Conservation (phyloP, 2,329 filamentous ascomycete genomes). For the Beauveria caledonica region DNA sequence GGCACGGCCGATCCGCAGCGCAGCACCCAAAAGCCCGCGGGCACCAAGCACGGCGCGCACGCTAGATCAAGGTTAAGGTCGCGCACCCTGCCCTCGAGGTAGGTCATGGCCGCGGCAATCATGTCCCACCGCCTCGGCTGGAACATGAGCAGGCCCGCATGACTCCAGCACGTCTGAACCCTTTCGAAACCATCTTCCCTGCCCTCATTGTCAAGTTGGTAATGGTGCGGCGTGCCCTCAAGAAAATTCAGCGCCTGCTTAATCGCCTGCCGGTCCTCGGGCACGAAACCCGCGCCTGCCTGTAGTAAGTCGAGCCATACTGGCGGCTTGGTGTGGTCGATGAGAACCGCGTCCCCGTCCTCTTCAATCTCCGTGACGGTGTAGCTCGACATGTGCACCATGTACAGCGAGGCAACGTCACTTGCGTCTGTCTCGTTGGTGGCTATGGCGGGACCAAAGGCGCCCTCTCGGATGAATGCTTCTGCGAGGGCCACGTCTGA, state of each 20-base stretch:
- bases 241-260: background rate
- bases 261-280: background rate
- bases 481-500: background rate
- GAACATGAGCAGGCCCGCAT: background rate
- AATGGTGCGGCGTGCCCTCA: background rate
- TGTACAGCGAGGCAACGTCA: background rate
- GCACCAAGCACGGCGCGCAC: background rate
- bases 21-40: background rate
- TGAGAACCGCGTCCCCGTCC: background rate
- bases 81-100: background rate
- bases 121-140: background rate
- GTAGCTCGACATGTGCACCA: background rate
- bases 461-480: background rate
- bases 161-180: background rate
- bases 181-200: background rate
- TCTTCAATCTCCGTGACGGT: background rate
- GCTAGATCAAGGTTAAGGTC: background rate
- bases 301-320: background rate
- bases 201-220: background rate
- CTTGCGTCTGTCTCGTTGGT: background rate
- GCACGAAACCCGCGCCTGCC: background rate
- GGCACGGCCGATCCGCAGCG: background rate
- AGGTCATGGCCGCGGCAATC: background rate
- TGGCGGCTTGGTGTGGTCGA: background rate
- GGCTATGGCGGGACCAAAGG: background rate